Conservation (phyloP, 495 filamentous ascomycete species). For the Penicillium fimorum region DNA sequence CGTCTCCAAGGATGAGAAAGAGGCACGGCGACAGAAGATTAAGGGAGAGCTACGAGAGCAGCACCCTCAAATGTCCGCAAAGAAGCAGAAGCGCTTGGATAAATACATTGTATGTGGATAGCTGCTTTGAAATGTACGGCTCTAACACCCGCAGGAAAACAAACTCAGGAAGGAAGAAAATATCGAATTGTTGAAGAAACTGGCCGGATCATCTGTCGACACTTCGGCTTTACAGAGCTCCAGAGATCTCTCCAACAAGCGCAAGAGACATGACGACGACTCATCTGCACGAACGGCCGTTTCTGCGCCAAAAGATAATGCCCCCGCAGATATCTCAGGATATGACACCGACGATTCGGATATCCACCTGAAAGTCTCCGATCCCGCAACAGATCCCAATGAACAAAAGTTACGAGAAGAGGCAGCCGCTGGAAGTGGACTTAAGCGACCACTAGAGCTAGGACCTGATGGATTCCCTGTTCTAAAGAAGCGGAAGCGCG, state of each 20-base stretch:
- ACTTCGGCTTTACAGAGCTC: slow-evolving; percentile 75
- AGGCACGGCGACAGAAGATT: slow-evolving; percentile 66
- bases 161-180: slow-evolving; percentile 96
- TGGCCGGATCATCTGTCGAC: slow-evolving; percentile 75
- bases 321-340: slow-evolving; percentile 26
- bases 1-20: slow-evolving; percentile 61
- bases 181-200: slow-evolving; percentile 74
- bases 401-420: slow-evolving; percentile 22
- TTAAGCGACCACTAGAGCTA: slow-evolving; percentile 82
- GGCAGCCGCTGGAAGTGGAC: slow-evolving; percentile 62
- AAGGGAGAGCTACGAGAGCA: slow-evolving; percentile 59
- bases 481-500: slow-evolving; percentile 64
- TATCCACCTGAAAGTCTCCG: slow-evolving; percentile 24
- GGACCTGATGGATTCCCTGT: slow-evolving; percentile 76
- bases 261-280: slow-evolving; percentile 32
- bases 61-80: slow-evolving; percentile 73
- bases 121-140: background rate
- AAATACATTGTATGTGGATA: slow-evolving; percentile 77
- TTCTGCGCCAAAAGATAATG: slow-evolving; percentile 12
- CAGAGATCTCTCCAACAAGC: slow-evolving; percentile 66
- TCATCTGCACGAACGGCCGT: background rate
- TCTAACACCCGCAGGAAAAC: slow-evolving; percentile 59
- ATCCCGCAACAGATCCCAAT: slow-evolving; percentile 19
- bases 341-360: slow-evolving; percentile 43
- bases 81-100: slow-evolving; percentile 92